Base-by-base conservation (phyloP, 768 basidiomycete species). In the Strobilomyces echinocephalus region DNA sequence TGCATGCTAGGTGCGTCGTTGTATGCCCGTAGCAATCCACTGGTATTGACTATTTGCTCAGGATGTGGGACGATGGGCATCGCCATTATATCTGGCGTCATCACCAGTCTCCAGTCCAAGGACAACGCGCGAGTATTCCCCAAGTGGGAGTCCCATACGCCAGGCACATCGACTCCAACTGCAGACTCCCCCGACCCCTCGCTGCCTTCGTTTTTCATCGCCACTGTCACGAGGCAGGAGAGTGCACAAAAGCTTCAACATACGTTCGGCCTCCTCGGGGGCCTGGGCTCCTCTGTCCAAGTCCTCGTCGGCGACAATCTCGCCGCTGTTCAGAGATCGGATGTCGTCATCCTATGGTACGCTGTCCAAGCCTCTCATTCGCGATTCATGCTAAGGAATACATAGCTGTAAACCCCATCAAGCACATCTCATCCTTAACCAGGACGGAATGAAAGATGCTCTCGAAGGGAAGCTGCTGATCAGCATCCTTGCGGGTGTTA, bases 61-160 rank as follows among this genome's bases (percentile, higher is more conserved):
- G 97, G 95, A 78, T 98, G 97, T 71, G 97, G 97, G 53, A 98
- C 95, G 11, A 98, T 99, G 97, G 97, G 97, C 53, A 73, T 97
- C 62, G 94, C 97, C 54, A 80, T 99, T 68, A 81, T 94, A 46
- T 95, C 95, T 21, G 97, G 97, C 42, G 88, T 97, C 39, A 76
- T 97, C 47, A 81, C 86, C 57, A 90, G 90, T 64, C 82, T 97
- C 40, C 80, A 92, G 46, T 65, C 78, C 65, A 78, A 55, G 64
- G 72, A 49, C 46, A 58, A 65, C 44, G 44, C 53, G n/a, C 54
- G 50, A 45, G 56, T 65, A 53, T 41, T 63, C 24, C 69, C 68
- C 38, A 84, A 85, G 65, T 85, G 84, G 84, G 83, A 84, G 68
- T 80, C 78, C 3, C 82, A 84, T 70, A 85, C 81, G 2, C 80